Evolutionary conservation across 495 filamentous ascomycete species (phyloP), one percentile per base, ranked within the genome.

Genomic region (Talaromyces trachyspermus): DNA sequence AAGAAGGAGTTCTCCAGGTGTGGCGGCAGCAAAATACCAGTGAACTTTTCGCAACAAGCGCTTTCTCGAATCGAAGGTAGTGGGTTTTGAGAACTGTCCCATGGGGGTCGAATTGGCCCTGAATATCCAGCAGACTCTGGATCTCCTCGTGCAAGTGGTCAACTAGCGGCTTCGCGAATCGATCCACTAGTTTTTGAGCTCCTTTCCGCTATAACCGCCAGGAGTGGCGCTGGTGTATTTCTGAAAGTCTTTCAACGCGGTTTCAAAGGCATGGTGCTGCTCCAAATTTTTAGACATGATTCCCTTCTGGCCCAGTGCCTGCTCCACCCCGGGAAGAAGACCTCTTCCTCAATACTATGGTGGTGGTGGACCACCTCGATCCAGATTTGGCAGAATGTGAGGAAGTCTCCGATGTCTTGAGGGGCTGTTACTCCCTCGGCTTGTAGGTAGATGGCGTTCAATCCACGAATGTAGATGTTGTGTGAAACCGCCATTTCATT

Each of bases 381-480:
- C 41, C 39, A 49, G 48, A 22, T 43, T 18, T 49, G 48, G 27
- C 49, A 49, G 44, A 43, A 52, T 19, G 32, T 52, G 20, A 49
- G 45, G 19, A 49, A 52, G 35, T 49, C 49, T 49, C 32, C 24
- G 33, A 52, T 49, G 15, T 25, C 40, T 10, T 43, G 24, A 74
- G 52, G 54, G 63, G 56, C 9, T 62, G 60, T 37, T 5, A 37
- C 33, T 37, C 15, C 33, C 7, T 37, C 33, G 10, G 73, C 73
- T 43, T 77, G 73, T 14, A 69, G 72, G 59, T 71, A 78, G 54
- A 81, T 75, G 45, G 73, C 75, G 59, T 81, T 81, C 58, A 70
- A 77, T 47, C 76, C 77, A 26, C 77, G 76, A 32, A 81, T 59
- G 50, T 79, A 76, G 27, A 69, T 65, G 59, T 81, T 81, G 62